Percentiles rank a stretch among this genome's conserved stretches.
These are phyloP conservation scores for Thyridium curvatum DNA, from an alignment of 2,329 filamentous ascomycete species.

Conservation along the genomic window DNA sequence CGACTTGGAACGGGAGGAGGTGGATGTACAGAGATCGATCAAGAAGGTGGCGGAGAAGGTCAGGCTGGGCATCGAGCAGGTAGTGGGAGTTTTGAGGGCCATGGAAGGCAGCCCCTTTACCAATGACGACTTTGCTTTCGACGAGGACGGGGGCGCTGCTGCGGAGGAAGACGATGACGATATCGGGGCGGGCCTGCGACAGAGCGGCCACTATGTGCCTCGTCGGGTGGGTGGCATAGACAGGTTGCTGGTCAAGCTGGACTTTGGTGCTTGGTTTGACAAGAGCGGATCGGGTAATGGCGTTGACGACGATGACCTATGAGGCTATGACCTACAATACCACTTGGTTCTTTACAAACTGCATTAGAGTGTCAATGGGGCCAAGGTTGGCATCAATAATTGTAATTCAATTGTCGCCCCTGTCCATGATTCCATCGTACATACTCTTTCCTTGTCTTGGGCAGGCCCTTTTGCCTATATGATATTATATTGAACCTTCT, in stretches of 20 bases:
- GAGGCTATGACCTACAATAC: no score
- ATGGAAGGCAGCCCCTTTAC: constrained; percentile 31
- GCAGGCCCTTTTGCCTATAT: no score
- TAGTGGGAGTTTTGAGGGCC: constrained; percentile 49
- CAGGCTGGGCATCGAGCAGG: constrained; percentile 59
- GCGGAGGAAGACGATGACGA: constrained; percentile 31
- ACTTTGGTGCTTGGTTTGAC: constrained; percentile 57
- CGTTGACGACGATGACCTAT: constrained; percentile 1
- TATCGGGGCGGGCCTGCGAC: constrained; percentile 18
- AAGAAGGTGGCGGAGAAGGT: constrained; percentile 57
- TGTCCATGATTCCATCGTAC: no score
- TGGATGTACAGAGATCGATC: constrained; percentile 59
- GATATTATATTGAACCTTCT: no score
- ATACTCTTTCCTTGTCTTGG: no score
- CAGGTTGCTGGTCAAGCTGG: constrained; percentile 83
- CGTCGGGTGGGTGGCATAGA: constrained; percentile 74
- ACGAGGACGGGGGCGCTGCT: constrained; percentile 19
- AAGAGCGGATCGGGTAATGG: constrained; percentile 15
- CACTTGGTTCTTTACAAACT: no score
- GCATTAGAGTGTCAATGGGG: no score
- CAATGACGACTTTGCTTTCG: constrained; percentile 27
- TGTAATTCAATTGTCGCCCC: no score
- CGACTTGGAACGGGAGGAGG: constrained; percentile 67
- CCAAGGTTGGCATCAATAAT: no score
- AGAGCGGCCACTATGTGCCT: constrained; percentile 56